These are phyloP conservation scores for Wickerhamiella parazyma DNA, from an alignment of 805 yeast genomes.

Conservation along the genomic window DNA sequence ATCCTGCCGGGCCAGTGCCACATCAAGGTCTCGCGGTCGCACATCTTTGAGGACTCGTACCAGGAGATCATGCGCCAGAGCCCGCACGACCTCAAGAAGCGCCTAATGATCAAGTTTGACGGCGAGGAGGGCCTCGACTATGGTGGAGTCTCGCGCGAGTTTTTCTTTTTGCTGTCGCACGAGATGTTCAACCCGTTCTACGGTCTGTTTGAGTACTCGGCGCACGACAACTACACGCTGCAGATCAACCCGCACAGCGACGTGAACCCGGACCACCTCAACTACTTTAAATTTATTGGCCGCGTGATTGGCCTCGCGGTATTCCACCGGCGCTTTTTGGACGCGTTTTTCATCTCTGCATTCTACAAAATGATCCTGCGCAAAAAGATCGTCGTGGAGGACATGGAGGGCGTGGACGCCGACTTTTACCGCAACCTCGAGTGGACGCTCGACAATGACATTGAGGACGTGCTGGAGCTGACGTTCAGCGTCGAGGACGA, in stretches of 20 bases:
- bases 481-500: constrained; percentile 82
- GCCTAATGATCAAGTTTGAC: constrained; percentile 95
- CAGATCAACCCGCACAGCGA: constrained; percentile 97
- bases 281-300: constrained; percentile 95
- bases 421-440: constrained; percentile 88
- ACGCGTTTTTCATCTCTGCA: constrained; percentile 97
- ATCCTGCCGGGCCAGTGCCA: constrained; percentile 98
- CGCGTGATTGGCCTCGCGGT: constrained; percentile 97
- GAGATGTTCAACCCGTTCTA: constrained; percentile 98
- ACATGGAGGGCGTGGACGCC: constrained; percentile 98
- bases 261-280: constrained; percentile 94
- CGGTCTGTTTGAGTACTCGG: constrained; percentile 92
- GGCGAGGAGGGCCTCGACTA: constrained; percentile 99
- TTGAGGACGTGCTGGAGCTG: constrained; percentile 71
- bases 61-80: constrained; percentile 98
- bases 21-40: constrained; percentile 92
- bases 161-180: constrained; percentile 88
- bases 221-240: constrained; percentile 93
- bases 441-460: constrained; percentile 93
- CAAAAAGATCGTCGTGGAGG: constrained; percentile 88
- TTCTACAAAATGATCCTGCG: constrained; percentile 94
- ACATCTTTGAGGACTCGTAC: constrained; percentile 92
- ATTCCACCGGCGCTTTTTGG: constrained; percentile 94
- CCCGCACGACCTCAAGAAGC: constrained; percentile 93
- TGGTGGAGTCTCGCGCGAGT: constrained; percentile 98